Base-by-base conservation (phyloP, 139 green algal genomes). In the Tetraselmis striata region DNA sequence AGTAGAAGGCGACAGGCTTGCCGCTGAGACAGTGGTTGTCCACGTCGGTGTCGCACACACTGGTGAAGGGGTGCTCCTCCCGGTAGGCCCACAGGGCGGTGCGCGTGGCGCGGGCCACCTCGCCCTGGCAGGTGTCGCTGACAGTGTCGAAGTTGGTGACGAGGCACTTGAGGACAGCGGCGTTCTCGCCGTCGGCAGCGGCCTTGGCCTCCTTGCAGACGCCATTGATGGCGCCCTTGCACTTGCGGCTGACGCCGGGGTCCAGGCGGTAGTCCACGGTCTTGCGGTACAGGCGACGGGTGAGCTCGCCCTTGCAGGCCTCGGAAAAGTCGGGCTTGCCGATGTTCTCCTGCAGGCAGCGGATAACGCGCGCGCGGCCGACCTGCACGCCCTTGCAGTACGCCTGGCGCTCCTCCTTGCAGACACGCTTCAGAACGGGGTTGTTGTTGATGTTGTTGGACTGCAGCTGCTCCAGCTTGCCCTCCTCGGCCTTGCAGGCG, bases 81-180 rank as follows among this genome's bases (percentile, higher is more conserved):
- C 83, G 74, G 89, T 94, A 98, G n/a, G 92, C 89, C 85, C 88
- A 97, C 78, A 98, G 91, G 0, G 94, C 93, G 90, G 94, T 95
- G 80, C 94, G 91, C 30, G 95, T 87, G 0, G 92, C 92, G 29
- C 94, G 92, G 18, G 87, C 88, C 75, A 97, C 81, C 91, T 98
- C 92, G 28, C 83, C 81, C 81, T 90, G 81, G 87, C 94, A 97
- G 0, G 32, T 78, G 1, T 84, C 85, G 30, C 84, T 82, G n/a
- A 95, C 30, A 31, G 83, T 81, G 1, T 85, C 81, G 80, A 84
- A 90, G 80, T 90, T 85, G n/a, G 77, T 59, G 1, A 93, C 81
- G 28, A 97, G 89, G 88, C 93, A 97, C 58, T 85, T 87, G 79
- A 79, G 76, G 11, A 79, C 76, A 5, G 76, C 76, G 18, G 76